Base-by-base conservation (phyloP, 2,329 filamentous ascomycete species). In the Exserohilum rostratum region DNA sequence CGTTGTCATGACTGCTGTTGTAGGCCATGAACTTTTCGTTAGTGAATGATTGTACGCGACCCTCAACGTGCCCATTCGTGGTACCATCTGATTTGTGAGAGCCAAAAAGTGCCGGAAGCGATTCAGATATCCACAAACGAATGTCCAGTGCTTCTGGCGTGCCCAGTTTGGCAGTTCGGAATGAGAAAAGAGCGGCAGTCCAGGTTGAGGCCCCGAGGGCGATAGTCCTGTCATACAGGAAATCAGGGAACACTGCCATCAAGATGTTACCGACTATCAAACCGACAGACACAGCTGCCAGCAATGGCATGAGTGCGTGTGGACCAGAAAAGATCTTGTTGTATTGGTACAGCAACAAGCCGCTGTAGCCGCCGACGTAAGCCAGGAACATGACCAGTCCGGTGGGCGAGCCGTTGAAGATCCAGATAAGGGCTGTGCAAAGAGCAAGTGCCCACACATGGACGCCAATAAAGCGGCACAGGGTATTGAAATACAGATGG, bases 391-490 rank as follows among this genome's bases (percentile, higher is more conserved):
- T 79, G 55, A 78, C 75, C 52, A 79, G 75, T 4, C 78, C 79
- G 43, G 74, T 63, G 9, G 70, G 13, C 3, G 74, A 72, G 25
- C 66, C 68, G 46, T 82, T 77, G 62, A 85, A 83, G 5, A 76
- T 75, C 81, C 81, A 85, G n/a, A 84, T 73, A 18, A 85, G 71
- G 20, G 76, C 76, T 12, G 80, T 70, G 9, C 79, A 78, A n/a
- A 83, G 46, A 2, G 80, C 78, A 39, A 84, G 67, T 51, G 79
- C 79, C 82, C 82, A 84, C 0, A 81, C 76, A 63, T 84, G 79
- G 60, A 82, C 77, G 34, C 80, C 73, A 45, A 83, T 72, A 60
- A 81, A 84, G 53, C 76, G 79, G 34, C 72, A 69, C 3, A 84
- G 73, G 3, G 78, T 82, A 25, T 67, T 76, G 78, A 81, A 81